phyloP scores from a whole-genome alignment of 371 early-diverging fungal species.

The Chytridium lagenaria region DNA sequence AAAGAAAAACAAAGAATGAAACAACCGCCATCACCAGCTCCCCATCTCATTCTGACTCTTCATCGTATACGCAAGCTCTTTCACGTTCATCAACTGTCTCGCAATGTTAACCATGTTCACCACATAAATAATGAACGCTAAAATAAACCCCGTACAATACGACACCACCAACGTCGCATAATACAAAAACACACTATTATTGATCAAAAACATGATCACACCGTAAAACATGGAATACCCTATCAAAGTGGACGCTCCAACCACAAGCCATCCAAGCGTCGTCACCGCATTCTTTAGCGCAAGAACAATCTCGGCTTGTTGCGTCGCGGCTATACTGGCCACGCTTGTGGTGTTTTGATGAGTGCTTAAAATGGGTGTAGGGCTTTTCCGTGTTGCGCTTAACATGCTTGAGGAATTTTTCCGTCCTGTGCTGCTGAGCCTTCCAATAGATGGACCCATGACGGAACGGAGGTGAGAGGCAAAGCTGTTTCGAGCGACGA shows the following conservation, averaged over 20 bases:
- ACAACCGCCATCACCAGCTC: no score
- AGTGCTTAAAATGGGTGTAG: neutral
- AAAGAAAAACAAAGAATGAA: no score
- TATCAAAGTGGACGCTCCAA: neutral
- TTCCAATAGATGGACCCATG: neutral
- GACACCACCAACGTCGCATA: neutral
- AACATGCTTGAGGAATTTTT: no score
- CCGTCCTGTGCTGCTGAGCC: neutral
- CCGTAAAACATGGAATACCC: constrained; percentile 6
- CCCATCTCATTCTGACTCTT: no score
- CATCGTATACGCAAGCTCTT: no score
- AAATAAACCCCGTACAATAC: neutral
- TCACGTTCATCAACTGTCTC: no score
- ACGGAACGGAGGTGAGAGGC: neutral
- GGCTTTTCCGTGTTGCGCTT: neutral
- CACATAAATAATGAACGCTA: neutral
- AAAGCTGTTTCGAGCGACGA: neutral
- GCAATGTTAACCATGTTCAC: constrained; percentile 5
- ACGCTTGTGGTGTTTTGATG: neutral
- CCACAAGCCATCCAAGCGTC: constrained; percentile 11
- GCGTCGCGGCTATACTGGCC: neutral
- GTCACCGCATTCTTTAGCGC: constrained; percentile 11
- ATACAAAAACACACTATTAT: neutral
- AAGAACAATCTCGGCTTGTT: constrained; percentile 9
- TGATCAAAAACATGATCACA: neutral